Evolutionary conservation across 805 yeast species (phyloP), one percentile per base, ranked within the genome.

Genomic region (Ogataea nitratoaversa): DNA sequence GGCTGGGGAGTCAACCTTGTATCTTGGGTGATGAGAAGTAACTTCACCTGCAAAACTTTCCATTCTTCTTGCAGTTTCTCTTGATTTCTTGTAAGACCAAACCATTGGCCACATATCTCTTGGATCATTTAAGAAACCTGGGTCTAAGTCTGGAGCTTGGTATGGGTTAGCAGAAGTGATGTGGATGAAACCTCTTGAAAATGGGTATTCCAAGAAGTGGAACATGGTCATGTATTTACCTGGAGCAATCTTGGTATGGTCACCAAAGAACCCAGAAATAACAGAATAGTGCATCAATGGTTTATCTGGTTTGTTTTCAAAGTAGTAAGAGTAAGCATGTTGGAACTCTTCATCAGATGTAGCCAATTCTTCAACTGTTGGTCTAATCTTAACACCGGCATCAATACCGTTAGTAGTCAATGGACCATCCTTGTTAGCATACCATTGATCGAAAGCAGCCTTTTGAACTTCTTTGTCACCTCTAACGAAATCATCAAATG

Each of bases 131-230:
- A 55, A 36, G 53, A 55, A 55, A 44, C 60, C 60, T 28, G 58
- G 43, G 39, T 55, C 60, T 42, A 55, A 55, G 49, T 51, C 57
- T 38, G 60, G 58, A 27, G 44, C 43, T 23, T 36, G 58, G 46
- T 55, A 55, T 41, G 60, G 57, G 42, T 55, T 44, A 24, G 53
- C 41, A 23, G 58, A 53, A 11, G 35, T 31, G 34, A 48, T 34
- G 38, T 52, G 52, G 14, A 52, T 49, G 25, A 44, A 55, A 30
- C 60, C 60, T 50, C 60, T 50, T 22, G 60, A 55, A 53, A 55
- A 55, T 55, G 60, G 60, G 44, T 55, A 55, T 46, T 55, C 60
- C 49, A 55, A 52, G 48, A 55, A 55, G 48, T 55, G 57, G 60
- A 55, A 55, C 52, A 55, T 55, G 32, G 52, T 44, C 54, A 55